Evolutionary conservation across 1,284 basidiomycete genomes (phyloP), one percentile per base, ranked within the genome.

Genomic region (Acaromyces ingoldii): DNA sequence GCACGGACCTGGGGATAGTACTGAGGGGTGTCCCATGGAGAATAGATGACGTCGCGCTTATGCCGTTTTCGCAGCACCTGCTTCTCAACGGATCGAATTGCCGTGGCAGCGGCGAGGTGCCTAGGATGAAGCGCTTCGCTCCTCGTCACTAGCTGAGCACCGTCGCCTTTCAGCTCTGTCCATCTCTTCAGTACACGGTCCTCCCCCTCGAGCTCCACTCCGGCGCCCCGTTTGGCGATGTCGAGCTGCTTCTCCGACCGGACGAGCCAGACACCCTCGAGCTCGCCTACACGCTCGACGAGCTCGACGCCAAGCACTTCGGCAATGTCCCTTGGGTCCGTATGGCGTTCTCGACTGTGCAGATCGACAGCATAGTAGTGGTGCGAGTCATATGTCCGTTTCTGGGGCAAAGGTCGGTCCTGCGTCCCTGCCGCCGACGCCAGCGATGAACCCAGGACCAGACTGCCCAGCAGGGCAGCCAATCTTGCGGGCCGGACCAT

Each of bases 291-390:
- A 58, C 82, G 85, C 70, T 93, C 90, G 46, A 97, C 86, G 45
- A 95, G 78, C 75, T 97, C 86, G 9, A 89, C 85, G 21, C 85
- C 85, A 6, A 97, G 81, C 1, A 79, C 77, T 2, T 76, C 59
- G 1, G 85, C 82, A 39, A 87, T 54, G 7, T 74, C 65, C 24
- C 58, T 47, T 1, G 65, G 67, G 17, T 62, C 58, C 1, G 81
- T 57, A 21, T 51, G 29, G 5, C 80, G 78, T 22, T 58, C 59
- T 65, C 43, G 77, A 73, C 6, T 70, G 69, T 45, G 86, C 82
- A 63, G 82, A 74, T 91, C 85, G 24, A 93, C 76, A 56, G 90
- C 86, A 78, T 92, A 93, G 79, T 99, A 98, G 65, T 87, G 81
- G 77, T 97, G 88, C 6, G 87, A 85, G 62, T 81, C 77, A 76